phyloP scores from a whole-genome alignment of 192 early-diverging fungal genomes.

The Spinellus fusiger region DNA sequence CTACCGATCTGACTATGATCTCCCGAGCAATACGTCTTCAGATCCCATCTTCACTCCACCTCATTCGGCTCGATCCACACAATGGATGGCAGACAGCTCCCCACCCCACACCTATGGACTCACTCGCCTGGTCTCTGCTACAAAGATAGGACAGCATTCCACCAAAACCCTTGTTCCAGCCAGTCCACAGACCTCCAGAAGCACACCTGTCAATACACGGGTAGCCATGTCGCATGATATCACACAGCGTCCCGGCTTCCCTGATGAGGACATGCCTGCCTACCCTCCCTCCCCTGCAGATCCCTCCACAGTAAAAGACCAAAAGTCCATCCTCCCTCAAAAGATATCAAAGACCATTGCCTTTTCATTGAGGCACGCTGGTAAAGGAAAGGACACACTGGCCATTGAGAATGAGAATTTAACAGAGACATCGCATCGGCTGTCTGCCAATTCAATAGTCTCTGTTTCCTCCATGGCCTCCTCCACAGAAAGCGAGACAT shows the following conservation, averaged over 20 bases:
- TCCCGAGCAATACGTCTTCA: neutral
- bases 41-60: neutral
- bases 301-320: neutral
- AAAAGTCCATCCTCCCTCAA: neutral
- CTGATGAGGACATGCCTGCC: neutral
- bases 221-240: neutral
- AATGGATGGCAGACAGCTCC: neutral
- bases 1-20: neutral
- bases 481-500: neutral
- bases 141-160: neutral
- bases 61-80: neutral
- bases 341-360: neutral
- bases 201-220: slow-evolving; percentile 1
- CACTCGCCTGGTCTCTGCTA: neutral
- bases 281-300: neutral
- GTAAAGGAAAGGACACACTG: neutral
- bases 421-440: neutral
- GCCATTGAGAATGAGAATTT: neutral
- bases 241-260: neutral
- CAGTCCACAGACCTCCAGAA: slow-evolving; percentile 8
- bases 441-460: neutral
- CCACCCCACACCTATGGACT: neutral
- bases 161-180: neutral
- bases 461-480: neutral
- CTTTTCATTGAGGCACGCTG: no score